Base-by-base conservation (phyloP, 2,329 filamentous ascomycete species). In the Incumbomyces delicatus region DNA sequence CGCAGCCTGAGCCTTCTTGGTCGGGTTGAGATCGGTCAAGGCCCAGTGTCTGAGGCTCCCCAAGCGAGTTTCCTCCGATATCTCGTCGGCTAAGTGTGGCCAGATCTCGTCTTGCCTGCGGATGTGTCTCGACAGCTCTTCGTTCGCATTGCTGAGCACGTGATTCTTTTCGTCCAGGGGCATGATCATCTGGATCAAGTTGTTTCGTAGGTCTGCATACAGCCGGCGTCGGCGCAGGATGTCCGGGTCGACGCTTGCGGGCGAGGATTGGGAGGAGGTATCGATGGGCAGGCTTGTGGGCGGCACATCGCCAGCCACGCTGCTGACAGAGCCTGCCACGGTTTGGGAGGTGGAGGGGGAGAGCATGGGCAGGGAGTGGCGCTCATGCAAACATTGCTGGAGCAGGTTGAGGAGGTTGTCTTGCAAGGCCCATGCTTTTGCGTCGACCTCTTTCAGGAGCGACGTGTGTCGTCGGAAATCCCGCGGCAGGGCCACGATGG, bases 101-200 rank as follows among this genome's bases (percentile, higher is more conserved):
- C 85, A 94, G 29, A 94, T 83, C 57, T 85, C 83, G 61, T 95
- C 85, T 60, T 95, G 80, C 44, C 94, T 86, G 50, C 77, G 71
- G 31, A 95, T 75, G 60, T 95, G 88, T 61, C 85, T 86, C 54
- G 87, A 80, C 11, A 96, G 78, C 38, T 89, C 87, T 57, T 94
- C 86, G 58, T 90, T 92, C 46, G 92, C 90, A 13, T 90, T 94
- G 32, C 86, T 84, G 47, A 96, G 84, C 57, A 98, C 92, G 57
- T 95, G 89, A 56, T 95, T 95, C 69, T 98, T 98, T 68, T 98
- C 92, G 61, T 98, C 92, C 32, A 96, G 76, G 1, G 89, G 90
- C 40, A 87, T 80, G 37, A 96, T 79, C 73, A 96, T 85, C 57
- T 89, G 85, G 54, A 83, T 79, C 44, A 95, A 82, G 54, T 85